A percentile compares a stretch with the other conserved stretches of the same genome.
Evolutionary conservation across 2,329 filamentous ascomycete species (phyloP).

Genomic region (Cytospora schulzeri): DNA sequence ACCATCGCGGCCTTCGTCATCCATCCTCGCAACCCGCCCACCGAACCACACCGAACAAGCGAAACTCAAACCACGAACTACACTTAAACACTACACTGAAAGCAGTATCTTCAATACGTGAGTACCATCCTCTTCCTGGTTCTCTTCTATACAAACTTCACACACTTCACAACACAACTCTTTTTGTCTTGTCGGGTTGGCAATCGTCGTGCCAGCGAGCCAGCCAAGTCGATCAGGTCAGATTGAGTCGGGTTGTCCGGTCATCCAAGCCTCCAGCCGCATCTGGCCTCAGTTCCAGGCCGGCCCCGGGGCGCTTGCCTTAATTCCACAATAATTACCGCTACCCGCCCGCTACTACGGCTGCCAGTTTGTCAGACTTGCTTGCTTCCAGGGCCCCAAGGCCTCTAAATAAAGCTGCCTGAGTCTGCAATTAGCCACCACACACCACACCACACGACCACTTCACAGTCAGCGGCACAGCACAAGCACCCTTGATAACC

Average conservation of each 20-base stretch:
- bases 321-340: not conserved
- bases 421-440: constrained; percentile 2
- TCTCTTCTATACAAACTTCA: not conserved
- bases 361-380: constrained; percentile 1
- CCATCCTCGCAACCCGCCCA: constrained; percentile 1
- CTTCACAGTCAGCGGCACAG: constrained; percentile 1
- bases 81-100: constrained; percentile 7
- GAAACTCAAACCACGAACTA: not conserved
- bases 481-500: constrained; percentile 11
- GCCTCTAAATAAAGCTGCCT: not conserved
- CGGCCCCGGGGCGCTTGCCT: not conserved
- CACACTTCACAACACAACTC: not conserved
- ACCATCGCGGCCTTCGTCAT: constrained; percentile 15
- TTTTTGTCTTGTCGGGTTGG: not conserved
- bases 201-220: not conserved
- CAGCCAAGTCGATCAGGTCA: constrained; percentile 6
- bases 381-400: constrained; percentile 1
- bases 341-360: not conserved
- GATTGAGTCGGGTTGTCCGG: not conserved
- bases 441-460: not conserved
- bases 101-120: constrained; percentile 14
- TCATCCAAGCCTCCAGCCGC: not conserved
- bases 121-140: not conserved
- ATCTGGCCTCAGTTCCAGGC: not conserved
- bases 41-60: not conserved